A percentile compares a stretch with the other conserved stretches of the same genome.
Evolutionary conservation across 345 rosid genomes (phyloP).

Genomic region (Gossypium sturtianum): DNA sequence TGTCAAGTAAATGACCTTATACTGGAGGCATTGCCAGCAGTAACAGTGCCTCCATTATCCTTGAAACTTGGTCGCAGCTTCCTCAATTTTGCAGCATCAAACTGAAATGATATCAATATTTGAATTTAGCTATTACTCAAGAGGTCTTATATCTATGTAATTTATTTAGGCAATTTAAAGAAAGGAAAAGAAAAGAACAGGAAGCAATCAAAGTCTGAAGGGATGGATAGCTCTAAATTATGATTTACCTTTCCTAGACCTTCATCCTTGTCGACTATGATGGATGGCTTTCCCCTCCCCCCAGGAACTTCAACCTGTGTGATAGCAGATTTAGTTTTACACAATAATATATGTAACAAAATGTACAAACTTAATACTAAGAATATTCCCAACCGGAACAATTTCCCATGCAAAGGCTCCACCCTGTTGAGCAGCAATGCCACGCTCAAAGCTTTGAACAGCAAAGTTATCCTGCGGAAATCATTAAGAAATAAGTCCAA

Average conservation of each 20-base stretch:
- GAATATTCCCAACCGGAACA: conserved; percentile 52
- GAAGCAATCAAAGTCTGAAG: background rate
- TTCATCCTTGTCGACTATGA: conserved; percentile 83
- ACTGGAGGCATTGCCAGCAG: conserved; percentile 98
- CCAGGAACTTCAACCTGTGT: conserved; percentile 91
- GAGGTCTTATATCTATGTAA: background rate
- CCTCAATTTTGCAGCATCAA: conserved; percentile 83
- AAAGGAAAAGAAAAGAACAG: background rate
- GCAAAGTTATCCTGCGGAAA: conserved; percentile 74
- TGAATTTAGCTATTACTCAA: background rate
- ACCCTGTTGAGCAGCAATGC: conserved; percentile 84
- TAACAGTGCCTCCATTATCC: conserved; percentile 83
- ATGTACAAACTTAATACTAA: conserved; percentile 1
- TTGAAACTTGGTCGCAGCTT: conserved; percentile 96
- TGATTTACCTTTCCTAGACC: conserved; percentile 83
- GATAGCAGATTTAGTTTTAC: conserved; percentile 2
- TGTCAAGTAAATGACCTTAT: conserved; percentile 49
- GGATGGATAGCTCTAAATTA: background rate
- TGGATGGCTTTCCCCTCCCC: conserved; percentile 83
- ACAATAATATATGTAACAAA: background rate
- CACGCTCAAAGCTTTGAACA: conserved; percentile 92
- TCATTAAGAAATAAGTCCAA: conserved; percentile 14
- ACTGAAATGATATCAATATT: conserved; percentile 36
- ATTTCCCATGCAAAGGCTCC: conserved; percentile 95
- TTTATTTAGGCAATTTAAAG: background rate